A percentile compares a stretch with the other conserved stretches of the same genome.
Evolutionary conservation across 2,329 filamentous ascomycete genomes (phyloP).

Genomic region (Grosmannia clavigera): DNA sequence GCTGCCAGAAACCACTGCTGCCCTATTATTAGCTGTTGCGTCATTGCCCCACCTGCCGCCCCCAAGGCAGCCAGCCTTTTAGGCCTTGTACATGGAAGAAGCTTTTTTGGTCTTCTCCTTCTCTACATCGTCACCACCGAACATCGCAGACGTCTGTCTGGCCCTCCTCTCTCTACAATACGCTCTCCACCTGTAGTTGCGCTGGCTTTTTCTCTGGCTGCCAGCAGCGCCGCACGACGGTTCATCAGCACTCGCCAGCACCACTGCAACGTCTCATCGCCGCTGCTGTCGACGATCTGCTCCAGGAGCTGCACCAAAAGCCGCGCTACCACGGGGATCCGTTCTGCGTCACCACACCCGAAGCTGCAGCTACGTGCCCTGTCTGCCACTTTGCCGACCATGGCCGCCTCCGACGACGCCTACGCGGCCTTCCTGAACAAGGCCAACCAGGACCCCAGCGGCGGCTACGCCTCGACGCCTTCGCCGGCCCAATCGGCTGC

Average conservation of each 20-base stretch:
- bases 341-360: neutral
- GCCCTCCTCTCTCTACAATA: neutral
- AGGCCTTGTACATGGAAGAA: neutral
- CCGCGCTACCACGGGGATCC: no score
- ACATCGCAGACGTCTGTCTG: neutral
- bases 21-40: neutral
- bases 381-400: constrained; percentile 18
- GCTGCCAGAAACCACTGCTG: neutral
- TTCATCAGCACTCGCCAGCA: neutral
- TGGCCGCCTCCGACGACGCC: constrained; percentile 66
- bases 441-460: constrained; percentile 66
- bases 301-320: no score
- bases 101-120: neutral
- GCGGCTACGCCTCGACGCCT: constrained; percentile 31
- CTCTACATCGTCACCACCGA: neutral
- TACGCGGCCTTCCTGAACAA: constrained; percentile 81
- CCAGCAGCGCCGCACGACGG: neutral
- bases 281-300: neutral
- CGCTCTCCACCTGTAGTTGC: neutral
- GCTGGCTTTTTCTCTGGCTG: neutral
- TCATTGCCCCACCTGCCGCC: neutral
- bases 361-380: neutral
- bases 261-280: neutral
- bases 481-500: constrained; percentile 5
- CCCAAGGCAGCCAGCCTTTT: neutral